Conservation (phyloP, 1,139 yeast genomes). For the Yamadazyma sp. region DNA sequence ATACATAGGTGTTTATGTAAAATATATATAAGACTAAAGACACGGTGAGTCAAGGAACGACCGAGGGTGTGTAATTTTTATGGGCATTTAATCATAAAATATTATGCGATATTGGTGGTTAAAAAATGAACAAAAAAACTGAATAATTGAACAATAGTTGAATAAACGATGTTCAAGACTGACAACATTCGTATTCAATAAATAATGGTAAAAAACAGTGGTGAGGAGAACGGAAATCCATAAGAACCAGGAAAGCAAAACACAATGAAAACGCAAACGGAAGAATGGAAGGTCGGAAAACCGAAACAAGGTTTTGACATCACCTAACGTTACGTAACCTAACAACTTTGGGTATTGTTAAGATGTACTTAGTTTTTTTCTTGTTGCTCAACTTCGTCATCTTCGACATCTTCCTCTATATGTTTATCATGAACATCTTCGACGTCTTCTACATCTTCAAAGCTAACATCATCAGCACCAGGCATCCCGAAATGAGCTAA, state of each 20-base stretch:
- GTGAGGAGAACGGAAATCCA: neutral
- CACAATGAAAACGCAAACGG: neutral
- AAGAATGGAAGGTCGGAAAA: neutral
- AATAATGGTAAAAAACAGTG: no score
- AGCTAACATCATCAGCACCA: conserved; percentile 24
- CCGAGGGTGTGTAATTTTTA: neutral
- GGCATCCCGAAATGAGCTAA: conserved; percentile 52
- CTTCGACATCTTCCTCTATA: conserved; percentile 26
- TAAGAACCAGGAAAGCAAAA: neutral
- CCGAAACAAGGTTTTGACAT: no score
- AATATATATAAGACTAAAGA: neutral
- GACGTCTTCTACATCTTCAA: conserved; percentile 20
- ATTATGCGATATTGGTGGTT: neutral
- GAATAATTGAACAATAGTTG: conserved; percentile 4
- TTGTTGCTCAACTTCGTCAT: conserved; percentile 5
- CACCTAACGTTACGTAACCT: no score
- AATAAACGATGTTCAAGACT: no score
- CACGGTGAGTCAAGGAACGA: no score
- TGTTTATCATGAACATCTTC: conserved; percentile 22
- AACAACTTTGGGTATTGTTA: neutral
- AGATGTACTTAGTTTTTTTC: neutral
- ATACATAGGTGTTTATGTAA: neutral
- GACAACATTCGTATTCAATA: no score
- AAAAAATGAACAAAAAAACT: conserved; percentile 4
- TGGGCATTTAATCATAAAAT: neutral